Conservation (phyloP, 148 eudicot species). For the Chenopodium album region DNA sequence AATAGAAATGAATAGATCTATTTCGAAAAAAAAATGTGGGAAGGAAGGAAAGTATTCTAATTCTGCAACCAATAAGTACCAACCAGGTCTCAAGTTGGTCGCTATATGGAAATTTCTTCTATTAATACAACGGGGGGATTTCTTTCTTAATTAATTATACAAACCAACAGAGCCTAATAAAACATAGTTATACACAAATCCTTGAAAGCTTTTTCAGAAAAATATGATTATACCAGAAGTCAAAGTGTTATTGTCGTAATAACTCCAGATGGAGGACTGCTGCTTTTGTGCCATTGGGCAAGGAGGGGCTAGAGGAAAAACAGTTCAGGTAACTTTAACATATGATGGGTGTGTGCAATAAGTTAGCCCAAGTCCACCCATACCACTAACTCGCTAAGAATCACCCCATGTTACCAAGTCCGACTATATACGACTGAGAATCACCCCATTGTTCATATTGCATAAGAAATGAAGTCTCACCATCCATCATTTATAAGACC, state of each 20-base stretch:
- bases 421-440: background rate
- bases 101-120: background rate
- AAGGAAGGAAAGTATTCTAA: background rate
- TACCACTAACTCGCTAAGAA: background rate
- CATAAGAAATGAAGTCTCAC: background rate
- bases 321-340: background rate
- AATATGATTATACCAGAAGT: background rate
- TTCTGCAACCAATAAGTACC: constrained; percentile 3
- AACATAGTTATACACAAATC: constrained; percentile 2
- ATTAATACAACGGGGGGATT: constrained; percentile 11
- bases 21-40: background rate
- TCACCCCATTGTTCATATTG: background rate
- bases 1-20: background rate
- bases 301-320: background rate
- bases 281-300: background rate
- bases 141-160: constrained; percentile 7
- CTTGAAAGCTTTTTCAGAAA: background rate
- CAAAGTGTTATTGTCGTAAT: background rate
- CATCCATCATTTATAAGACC: too few species aligned
- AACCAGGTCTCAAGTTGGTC: background rate
- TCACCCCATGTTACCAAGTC: background rate
- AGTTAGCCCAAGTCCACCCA: background rate
- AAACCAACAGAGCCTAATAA: background rate
- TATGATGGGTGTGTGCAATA: background rate
- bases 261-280: background rate